Evolutionary conservation across 2,329 filamentous ascomycete species (phyloP).

Genomic region (Tolypocladium ovalisporum): DNA sequence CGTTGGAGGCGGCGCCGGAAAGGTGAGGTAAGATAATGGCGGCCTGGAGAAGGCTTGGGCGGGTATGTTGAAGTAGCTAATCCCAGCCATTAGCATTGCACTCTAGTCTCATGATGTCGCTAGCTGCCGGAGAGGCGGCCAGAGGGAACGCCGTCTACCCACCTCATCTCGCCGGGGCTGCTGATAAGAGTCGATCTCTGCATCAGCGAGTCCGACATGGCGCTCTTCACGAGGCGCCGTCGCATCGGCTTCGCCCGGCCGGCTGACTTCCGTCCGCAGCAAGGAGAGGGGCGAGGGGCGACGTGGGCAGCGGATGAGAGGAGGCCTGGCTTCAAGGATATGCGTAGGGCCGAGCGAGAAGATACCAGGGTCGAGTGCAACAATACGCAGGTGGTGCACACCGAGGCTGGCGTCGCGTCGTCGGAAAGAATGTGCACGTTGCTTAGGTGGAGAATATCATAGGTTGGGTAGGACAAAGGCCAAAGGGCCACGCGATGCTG

Average conservation of each 20-base stretch:
- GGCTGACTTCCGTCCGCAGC: background rate
- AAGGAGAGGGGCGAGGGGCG: background rate
- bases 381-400: background rate
- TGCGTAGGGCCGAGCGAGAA: background rate
- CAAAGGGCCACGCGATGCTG: background rate
- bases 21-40: conserved; percentile 8
- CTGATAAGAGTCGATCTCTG: conserved; percentile 1
- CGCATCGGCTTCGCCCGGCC: background rate
- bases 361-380: background rate
- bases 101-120: background rate
- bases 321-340: background rate
- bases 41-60: conserved; percentile 6
- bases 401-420: background rate
- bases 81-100: background rate
- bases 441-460: background rate
- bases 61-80: conserved; percentile 22
- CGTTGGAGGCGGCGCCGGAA: too few relatives aligned
- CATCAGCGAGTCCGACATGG: conserved; percentile 10
- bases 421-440: too few relatives aligned
- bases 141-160: background rate
- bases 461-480: background rate
- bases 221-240: background rate
- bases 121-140: background rate
- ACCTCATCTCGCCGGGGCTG: conserved; percentile 13
- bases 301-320: background rate